These are phyloP conservation scores for Kwoniella mangroviensis DNA, from an alignment of 768 basidiomycete species.

Conservation along the genomic window DNA sequence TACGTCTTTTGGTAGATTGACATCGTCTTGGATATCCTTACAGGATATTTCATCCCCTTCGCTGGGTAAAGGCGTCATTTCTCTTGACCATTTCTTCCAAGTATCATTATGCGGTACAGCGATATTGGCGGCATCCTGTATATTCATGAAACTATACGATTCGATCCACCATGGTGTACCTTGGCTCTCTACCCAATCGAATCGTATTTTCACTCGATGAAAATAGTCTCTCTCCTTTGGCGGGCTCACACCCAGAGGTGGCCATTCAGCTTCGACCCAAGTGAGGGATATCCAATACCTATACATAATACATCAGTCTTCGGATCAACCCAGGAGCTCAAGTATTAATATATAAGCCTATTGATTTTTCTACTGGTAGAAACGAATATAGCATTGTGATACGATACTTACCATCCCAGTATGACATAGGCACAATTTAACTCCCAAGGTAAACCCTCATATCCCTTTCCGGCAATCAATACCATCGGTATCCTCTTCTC, in stretches of 20 bases:
- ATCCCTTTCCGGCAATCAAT: conserved; percentile 45
- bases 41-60: neutral
- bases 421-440: conserved; percentile 42
- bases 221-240: conserved; percentile 24
- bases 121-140: neutral
- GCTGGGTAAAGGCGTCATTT: neutral
- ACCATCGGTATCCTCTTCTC: conserved; percentile 39
- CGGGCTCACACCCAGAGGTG: conserved; percentile 5
- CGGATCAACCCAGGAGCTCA: neutral
- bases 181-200: conserved; percentile 49
- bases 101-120: too few species aligned
- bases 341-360: too few species aligned
- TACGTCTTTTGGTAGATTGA: too few species aligned
- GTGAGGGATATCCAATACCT: conserved; percentile 48
- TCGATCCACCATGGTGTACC: conserved; percentile 46
- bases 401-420: conserved; percentile 43
- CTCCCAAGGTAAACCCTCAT: conserved; percentile 41
- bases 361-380: neutral
- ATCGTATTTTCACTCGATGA: conserved; percentile 48
- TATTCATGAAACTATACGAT: neutral
- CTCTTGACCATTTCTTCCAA: neutral
- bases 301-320: conserved; percentile 1
- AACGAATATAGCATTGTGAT: neutral
- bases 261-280: conserved; percentile 50
- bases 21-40: too few species aligned